A percentile compares a stretch with the other conserved stretches of the same genome.
Conservation (phyloP, 2,329 filamentous ascomycete species). For the Blastomyces gilchristii region DNA sequence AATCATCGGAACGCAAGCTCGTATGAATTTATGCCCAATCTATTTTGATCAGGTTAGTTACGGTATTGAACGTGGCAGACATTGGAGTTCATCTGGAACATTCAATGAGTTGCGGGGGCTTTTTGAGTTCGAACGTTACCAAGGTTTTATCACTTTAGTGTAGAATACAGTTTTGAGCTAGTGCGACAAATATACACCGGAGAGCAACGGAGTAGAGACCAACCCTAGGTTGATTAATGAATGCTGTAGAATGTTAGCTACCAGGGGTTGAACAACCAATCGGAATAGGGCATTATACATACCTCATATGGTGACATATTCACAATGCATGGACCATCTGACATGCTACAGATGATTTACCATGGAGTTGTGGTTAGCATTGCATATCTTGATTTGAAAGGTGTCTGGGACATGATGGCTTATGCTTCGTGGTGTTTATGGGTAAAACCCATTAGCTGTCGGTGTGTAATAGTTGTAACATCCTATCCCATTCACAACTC, state of each 20-base stretch:
- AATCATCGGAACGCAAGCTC: background rate
- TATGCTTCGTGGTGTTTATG: background rate
- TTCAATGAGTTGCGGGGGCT: background rate
- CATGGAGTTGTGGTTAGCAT: background rate
- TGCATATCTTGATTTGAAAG: background rate
- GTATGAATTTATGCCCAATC: background rate
- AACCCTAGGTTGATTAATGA: background rate
- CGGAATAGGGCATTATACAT: background rate
- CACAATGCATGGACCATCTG: background rate
- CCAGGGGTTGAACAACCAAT: background rate
- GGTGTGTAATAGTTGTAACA: too few species aligned
- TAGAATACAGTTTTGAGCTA: background rate
- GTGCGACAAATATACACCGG: background rate
- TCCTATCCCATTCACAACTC: background rate
- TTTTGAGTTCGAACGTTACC: background rate
- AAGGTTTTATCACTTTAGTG: background rate
- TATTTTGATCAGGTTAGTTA: background rate
- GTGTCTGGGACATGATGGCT: background rate
- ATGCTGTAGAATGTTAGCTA: background rate
- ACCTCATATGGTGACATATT: background rate
- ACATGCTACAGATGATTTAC: background rate
- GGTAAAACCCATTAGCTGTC: background rate
- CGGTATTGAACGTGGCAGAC: background rate
- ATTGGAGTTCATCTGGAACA: background rate
- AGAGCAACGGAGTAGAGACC: too few species aligned